Conservation (phyloP, 2,329 filamentous ascomycete species). For the Claviceps purpurea region DNA sequence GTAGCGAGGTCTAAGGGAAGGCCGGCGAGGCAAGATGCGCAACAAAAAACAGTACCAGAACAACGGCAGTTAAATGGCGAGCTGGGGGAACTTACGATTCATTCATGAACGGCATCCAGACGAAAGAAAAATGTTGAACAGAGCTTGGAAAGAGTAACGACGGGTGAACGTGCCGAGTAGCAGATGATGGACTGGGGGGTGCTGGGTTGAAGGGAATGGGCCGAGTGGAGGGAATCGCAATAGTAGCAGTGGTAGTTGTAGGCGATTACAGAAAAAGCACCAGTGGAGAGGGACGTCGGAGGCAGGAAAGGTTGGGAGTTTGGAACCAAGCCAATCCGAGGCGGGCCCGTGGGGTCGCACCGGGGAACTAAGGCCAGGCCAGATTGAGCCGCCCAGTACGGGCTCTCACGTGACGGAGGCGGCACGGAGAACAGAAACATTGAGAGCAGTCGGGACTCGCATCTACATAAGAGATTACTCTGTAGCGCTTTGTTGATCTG, state of each 20-base stretch:
- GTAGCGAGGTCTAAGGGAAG: conserved; percentile 17
- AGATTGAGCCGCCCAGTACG: neutral
- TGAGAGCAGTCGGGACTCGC: no score
- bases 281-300: conserved; percentile 17
- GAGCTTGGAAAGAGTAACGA: conserved; percentile 2
- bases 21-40: conserved; percentile 23
- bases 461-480: neutral
- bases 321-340: conserved; percentile 13
- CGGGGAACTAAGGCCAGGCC: neutral
- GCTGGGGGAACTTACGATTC: conserved; percentile 33
- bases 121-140: conserved; percentile 17
- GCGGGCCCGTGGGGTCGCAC: conserved; percentile 4
- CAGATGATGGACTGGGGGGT: conserved; percentile 13
- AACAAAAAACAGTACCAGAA: conserved; percentile 12
- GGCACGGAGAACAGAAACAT: neutral
- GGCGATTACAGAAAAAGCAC: conserved; percentile 18
- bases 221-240: conserved; percentile 13
- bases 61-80: conserved; percentile 4
- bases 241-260: conserved; percentile 5
- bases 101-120: conserved; percentile 31
- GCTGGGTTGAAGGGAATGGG: conserved; percentile 21
- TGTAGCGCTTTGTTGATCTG: neutral
- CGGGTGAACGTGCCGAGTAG: conserved; percentile 3
- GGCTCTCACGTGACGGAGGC: neutral
- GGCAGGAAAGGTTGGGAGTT: conserved; percentile 26